Conservation (phyloP, 306 rosid species). For the Myrica gale region DNA sequence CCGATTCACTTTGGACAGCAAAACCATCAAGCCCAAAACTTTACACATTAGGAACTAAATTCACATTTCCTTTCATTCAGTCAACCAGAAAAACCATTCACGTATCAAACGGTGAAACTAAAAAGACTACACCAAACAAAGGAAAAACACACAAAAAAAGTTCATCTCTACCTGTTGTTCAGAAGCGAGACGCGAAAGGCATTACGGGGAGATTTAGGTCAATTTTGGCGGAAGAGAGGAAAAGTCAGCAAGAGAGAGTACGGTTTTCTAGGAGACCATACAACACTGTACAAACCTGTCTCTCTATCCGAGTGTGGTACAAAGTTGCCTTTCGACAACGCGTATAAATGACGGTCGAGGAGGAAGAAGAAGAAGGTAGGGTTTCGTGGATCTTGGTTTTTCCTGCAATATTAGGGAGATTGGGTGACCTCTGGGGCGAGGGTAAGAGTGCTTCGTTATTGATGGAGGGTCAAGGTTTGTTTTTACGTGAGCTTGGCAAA, state of each 20-base stretch:
- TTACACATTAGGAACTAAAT: not conserved
- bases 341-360: not conserved
- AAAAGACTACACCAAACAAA: not conserved
- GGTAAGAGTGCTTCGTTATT: too few species aligned
- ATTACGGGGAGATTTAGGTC: not conserved
- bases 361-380: not conserved
- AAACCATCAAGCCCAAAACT: not conserved
- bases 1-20: not conserved
- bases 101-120: not conserved
- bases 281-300: not conserved
- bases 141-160: not conserved
- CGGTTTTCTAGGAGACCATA: not conserved
- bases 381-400: not conserved
- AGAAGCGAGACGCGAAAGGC: not conserved
- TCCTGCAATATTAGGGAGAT: not conserved
- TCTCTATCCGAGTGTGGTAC: too few species aligned
- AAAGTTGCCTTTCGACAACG: not conserved
- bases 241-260: not conserved
- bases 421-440: too few species aligned
- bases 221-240: not conserved
- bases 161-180: not conserved
- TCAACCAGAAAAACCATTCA: too few species aligned
- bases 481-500: too few species aligned
- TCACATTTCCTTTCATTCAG: not conserved
- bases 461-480: too few species aligned